Evolutionary conservation across 2,329 filamentous ascomycete species (phyloP), one percentile per base, ranked within the genome.

Genomic region (Chlorencoelia australis): DNA sequence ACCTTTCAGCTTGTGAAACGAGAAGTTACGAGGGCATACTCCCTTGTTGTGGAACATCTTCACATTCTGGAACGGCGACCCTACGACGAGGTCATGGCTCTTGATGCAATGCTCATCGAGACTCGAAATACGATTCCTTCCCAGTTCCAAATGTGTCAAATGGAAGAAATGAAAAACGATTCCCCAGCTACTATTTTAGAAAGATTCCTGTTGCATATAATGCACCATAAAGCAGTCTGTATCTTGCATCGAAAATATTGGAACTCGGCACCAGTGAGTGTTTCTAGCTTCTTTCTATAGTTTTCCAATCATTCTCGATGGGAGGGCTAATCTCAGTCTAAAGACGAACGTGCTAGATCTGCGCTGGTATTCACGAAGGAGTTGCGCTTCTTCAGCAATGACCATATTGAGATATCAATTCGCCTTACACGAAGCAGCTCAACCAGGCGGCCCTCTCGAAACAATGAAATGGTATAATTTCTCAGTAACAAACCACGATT

Each of bases 401-500:
- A 53, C 55, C 2, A 53, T 75, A 25, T 57, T 75, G 2, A 53
- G 61, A 1, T 66, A 66, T 38, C 72, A 75, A 50, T 47, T 57
- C 24, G 52, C 51, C n/a, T 65, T 74, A 35, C 66, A 66, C 51
- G 53, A 66, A 33, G 67, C 64, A 2, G 64, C 61, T 3, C 63
- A 64, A 40, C 71, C 73, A 0, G 73, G 73, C 2, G 68, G 68
- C 2, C 58, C 71, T 14, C 55, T 80, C 8, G 59, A 61, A 38
- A 58, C 63, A 15, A 64, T 69, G 28, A 64, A 68, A 5, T 77
- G 72, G 68, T 75, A 76, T 44, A 54, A 76, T 16, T 69, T 67
- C 4, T 69, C 69, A 0, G 58, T 79, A 5, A 66, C 67, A 8
- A 66, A 73, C 37, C 71, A 77, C 35, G 74, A 80, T 49, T 79